A percentile compares a stretch with the other conserved stretches of the same genome.
Evolutionary conservation across 345 rosid species (phyloP).

Genomic region (Populus davidiana): DNA sequence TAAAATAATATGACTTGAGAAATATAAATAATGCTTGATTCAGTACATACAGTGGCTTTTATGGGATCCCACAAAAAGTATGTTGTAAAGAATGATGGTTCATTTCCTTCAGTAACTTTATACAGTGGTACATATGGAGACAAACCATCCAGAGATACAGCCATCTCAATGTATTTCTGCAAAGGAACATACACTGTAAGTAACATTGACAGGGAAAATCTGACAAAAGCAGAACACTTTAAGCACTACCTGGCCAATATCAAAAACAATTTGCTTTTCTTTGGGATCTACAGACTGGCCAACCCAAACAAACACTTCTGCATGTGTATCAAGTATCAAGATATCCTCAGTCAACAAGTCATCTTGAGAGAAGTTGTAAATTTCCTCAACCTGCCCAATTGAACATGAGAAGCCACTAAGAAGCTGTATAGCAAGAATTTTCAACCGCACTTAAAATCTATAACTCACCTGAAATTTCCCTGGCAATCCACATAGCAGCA

Average conservation of each 20-base stretch:
- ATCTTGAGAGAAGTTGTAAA: constrained; percentile 89
- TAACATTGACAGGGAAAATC: neutral
- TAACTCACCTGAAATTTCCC: constrained; percentile 92
- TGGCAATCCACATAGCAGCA: constrained; percentile 34
- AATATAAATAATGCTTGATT: neutral
- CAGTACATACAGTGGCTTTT: constrained; percentile 66
- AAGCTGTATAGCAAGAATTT: constrained; percentile 7
- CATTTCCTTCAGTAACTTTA: constrained; percentile 92
- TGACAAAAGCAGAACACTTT: constrained; percentile 7
- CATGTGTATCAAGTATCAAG: constrained; percentile 85
- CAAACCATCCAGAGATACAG: constrained; percentile 77
- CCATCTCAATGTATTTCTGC: constrained; percentile 83
- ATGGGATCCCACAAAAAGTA: constrained; percentile 86
- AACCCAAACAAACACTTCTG: constrained; percentile 97
- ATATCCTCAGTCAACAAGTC: constrained; percentile 93
- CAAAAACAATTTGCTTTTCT: constrained; percentile 88
- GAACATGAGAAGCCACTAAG: constrained; percentile 18
- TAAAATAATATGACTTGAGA: neutral
- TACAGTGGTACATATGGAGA: constrained; percentile 80
- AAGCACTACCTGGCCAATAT: constrained; percentile 80
- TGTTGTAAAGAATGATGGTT: constrained; percentile 87
- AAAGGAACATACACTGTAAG: constrained; percentile 24
- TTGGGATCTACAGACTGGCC: constrained; percentile 78
- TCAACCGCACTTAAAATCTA: constrained; percentile 16
- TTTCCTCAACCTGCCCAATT: constrained; percentile 76